Conservation (phyloP, 345 rosid species). For the Salix caprea region DNA sequence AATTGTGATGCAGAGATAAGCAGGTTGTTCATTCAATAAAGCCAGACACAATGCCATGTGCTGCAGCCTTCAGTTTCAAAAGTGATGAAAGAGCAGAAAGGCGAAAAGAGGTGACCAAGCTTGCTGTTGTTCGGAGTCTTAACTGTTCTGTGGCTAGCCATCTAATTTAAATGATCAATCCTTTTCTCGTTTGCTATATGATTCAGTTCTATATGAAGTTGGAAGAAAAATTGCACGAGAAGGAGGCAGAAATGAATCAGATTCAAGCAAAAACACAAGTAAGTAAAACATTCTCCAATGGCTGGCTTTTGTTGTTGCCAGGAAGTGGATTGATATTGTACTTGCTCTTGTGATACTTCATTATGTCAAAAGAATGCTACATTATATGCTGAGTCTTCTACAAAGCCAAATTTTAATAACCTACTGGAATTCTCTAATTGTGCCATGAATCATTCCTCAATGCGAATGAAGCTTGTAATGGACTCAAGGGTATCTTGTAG, state of each 20-base stretch:
- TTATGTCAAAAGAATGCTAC: not conserved
- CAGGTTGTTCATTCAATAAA: slow-evolving; percentile 34
- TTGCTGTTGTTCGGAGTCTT: not conserved
- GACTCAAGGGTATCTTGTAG: not conserved
- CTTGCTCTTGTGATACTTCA: not conserved
- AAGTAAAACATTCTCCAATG: slow-evolving; percentile 5
- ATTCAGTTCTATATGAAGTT: slow-evolving; percentile 63
- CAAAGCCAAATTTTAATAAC: not conserved
- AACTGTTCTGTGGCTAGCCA: not conserved
- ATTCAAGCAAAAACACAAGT: slow-evolving; percentile 70
- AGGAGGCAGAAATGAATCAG: slow-evolving; percentile 61
- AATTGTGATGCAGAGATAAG: slow-evolving; percentile 39
- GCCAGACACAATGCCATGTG: slow-evolving; percentile 36
- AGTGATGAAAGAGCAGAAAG: slow-evolving; percentile 69
- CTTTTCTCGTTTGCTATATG: not conserved
- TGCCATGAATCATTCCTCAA: not conserved
- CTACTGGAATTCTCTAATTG: not conserved
- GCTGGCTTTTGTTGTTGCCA: not conserved
- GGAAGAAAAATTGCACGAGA: slow-evolving; percentile 71
- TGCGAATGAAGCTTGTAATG: not conserved
- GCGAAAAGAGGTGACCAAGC: slow-evolving; percentile 66
- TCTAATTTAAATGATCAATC: not conserved
- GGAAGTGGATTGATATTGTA: not conserved
- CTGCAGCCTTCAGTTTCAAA: slow-evolving; percentile 50
- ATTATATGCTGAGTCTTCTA: not conserved